phyloP scores from a whole-genome alignment of 495 filamentous ascomycete genomes.

The Penicillium roqueforti region DNA sequence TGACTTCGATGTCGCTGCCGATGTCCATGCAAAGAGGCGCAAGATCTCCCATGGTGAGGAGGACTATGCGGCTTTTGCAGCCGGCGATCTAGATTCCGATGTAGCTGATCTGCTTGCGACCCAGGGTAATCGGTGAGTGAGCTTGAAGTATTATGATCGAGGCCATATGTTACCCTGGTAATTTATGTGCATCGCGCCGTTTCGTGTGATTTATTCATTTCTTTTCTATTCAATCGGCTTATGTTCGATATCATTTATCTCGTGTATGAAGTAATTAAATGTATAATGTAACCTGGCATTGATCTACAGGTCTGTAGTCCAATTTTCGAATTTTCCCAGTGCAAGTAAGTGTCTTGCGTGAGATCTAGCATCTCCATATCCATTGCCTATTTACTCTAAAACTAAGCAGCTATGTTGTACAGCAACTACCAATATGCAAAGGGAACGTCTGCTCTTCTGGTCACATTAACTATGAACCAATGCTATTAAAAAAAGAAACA shows the following conservation, averaged over 20 bases:
- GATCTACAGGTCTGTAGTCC: neutral
- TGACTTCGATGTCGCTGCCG: constrained; percentile 31
- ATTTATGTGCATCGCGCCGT: neutral
- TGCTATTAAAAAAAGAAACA: neutral
- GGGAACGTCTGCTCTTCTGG: neutral
- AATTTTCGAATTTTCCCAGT: neutral
- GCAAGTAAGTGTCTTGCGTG: neutral
- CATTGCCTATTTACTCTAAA: neutral
- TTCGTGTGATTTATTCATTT: constrained; percentile 1
- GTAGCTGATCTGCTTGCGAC: constrained; percentile 74
- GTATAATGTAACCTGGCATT: neutral
- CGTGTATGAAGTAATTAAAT: neutral
- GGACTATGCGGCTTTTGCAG: constrained; percentile 65
- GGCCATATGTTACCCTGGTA: neutral
- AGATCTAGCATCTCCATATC: neutral
- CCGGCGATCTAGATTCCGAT: constrained; percentile 71
- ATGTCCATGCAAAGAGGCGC: constrained; percentile 62
- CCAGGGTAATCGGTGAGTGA: constrained; percentile 29
- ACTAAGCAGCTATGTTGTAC: neutral
- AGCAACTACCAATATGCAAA: neutral
- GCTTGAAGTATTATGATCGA: neutral
- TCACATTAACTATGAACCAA: constrained; percentile 22
- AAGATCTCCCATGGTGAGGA: constrained; percentile 66
- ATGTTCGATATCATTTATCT: constrained; percentile 1
- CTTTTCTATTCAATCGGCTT: neutral